Evolutionary conservation across 495 filamentous ascomycete genomes (phyloP).

Genomic region (Neurospora africana): DNA sequence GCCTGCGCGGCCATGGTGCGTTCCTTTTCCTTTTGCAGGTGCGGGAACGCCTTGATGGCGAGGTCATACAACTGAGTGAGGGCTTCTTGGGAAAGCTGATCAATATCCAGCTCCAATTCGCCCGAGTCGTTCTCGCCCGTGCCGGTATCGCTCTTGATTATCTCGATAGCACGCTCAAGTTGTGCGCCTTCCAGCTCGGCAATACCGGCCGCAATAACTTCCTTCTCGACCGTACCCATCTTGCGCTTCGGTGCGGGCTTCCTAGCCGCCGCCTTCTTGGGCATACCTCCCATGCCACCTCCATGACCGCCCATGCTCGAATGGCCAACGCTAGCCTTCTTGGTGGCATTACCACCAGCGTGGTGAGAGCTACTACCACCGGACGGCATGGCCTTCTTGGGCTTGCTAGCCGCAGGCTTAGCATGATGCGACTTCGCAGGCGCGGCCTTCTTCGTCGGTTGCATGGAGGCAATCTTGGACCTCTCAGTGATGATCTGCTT

Average conservation of each 20-base stretch:
- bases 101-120: slow-evolving; percentile 86
- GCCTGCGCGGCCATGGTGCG: slow-evolving; percentile 17
- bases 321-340: slow-evolving; percentile 22
- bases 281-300: slow-evolving; percentile 23
- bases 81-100: slow-evolving; percentile 64
- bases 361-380: slow-evolving; percentile 10
- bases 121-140: slow-evolving; percentile 69
- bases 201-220: slow-evolving; percentile 74
- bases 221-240: slow-evolving; percentile 67
- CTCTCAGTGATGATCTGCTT: slow-evolving; percentile 39
- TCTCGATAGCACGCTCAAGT: slow-evolving; percentile 69
- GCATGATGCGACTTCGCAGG: slow-evolving; percentile 15
- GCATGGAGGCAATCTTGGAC: slow-evolving; percentile 28
- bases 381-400: slow-evolving; percentile 23
- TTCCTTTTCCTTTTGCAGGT: slow-evolving; percentile 33
- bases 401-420: slow-evolving; percentile 27
- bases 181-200: slow-evolving; percentile 60
- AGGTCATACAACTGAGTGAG: slow-evolving; percentile 67
- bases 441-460: slow-evolving; percentile 26
- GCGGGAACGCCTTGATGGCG: slow-evolving; percentile 56
- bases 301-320: background rate
- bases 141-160: slow-evolving; percentile 81
- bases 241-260: slow-evolving; percentile 43
- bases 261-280: slow-evolving; percentile 34
- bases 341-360: slow-evolving; percentile 11